A percentile compares a stretch with the other conserved stretches of the same genome.
phyloP scores from a whole-genome alignment of 768 basidiomycete species.

The Pleurotus djamor region DNA sequence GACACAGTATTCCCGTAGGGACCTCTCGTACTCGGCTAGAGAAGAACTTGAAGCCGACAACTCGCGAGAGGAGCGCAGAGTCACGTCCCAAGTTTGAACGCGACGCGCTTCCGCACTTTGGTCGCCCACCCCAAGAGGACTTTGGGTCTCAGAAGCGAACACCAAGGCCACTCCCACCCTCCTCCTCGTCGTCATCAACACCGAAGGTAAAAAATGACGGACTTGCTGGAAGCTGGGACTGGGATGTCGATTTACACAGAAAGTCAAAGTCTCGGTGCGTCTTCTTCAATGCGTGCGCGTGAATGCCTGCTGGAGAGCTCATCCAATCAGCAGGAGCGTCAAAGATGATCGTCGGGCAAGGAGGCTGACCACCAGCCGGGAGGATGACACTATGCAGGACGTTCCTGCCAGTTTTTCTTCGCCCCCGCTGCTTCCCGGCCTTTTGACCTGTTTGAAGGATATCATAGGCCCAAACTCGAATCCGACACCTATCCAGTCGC shows the following conservation, averaged over 20 bases:
- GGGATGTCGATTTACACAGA: neutral
- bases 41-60: neutral
- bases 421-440: slow-evolving; percentile 66
- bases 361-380: neutral
- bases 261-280: neutral
- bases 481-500: slow-evolving; percentile 80
- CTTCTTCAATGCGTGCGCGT: neutral
- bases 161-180: neutral
- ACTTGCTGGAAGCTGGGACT: neutral
- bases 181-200: neutral
- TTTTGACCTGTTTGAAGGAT: slow-evolving; percentile 55
- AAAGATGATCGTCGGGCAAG: neutral
- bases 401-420: slow-evolving; percentile 53
- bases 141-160: neutral
- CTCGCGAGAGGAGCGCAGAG: neutral
- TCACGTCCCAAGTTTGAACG: neutral
- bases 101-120: neutral
- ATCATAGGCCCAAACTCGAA: slow-evolving; percentile 51
- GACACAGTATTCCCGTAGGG: neutral
- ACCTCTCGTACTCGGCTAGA: slow-evolving; percentile 1
- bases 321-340: neutral
- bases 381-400: neutral
- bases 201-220: too few species aligned
- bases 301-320: neutral
- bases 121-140: neutral